These are phyloP conservation scores for Nicotiana sylvestris DNA, from an alignment of 257 asterid species.

Conservation along the genomic window DNA sequence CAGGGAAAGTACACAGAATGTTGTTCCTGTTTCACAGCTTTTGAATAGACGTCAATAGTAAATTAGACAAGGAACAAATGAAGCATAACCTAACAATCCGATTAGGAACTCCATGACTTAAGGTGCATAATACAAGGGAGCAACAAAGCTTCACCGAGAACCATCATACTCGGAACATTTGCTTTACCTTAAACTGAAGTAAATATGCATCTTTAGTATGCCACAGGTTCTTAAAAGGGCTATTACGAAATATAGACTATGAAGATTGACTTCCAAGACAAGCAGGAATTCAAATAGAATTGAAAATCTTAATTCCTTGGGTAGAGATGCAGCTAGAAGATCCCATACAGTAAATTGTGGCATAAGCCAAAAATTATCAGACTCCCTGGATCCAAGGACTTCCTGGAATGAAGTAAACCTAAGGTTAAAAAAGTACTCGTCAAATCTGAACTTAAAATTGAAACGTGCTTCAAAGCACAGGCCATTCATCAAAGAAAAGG, in stretches of 20 bases:
- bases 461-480: neutral
- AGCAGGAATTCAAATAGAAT: neutral
- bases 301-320: neutral
- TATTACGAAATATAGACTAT: neutral
- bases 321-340: neutral
- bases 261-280: neutral
- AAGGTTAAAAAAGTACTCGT: neutral
- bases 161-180: neutral
- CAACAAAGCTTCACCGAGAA: neutral
- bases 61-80: neutral
- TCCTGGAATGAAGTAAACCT: conserved; percentile 7
- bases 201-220: neutral
- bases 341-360: neutral
- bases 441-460: neutral
- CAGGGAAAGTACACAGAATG: neutral
- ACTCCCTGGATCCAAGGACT: conserved; percentile 7
- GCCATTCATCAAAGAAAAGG: neutral
- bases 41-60: neutral
- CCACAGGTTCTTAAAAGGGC: neutral
- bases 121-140: neutral
- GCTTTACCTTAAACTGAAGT: neutral
- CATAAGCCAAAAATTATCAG: neutral
- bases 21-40: neutral
- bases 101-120: neutral
- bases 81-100: neutral